These are phyloP conservation scores for Chytriomyces sp. DNA, from an alignment of 192 early-diverging fungal species.

Conservation along the genomic window DNA sequence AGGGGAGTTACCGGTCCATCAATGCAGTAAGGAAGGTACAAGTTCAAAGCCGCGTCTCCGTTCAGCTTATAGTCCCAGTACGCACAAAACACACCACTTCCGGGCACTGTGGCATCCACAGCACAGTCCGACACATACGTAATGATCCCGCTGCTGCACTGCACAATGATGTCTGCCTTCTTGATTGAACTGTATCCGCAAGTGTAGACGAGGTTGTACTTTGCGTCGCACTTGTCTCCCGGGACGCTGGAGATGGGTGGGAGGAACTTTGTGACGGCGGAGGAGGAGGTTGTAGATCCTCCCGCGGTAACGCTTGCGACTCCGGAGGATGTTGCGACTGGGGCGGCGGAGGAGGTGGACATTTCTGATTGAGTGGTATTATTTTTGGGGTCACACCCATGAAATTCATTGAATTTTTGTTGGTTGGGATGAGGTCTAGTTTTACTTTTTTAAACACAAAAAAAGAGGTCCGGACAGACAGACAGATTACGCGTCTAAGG, in stretches of 20 bases:
- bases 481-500: too few relatives aligned
- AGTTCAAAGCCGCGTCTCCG: slow-evolving; percentile 8
- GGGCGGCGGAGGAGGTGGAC: neutral
- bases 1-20: neutral
- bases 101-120: neutral
- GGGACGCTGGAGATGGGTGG: slow-evolving; percentile 1
- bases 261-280: neutral
- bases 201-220: slow-evolving; percentile 13
- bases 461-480: neutral
- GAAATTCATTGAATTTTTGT: neutral
- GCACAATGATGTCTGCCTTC: neutral
- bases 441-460: neutral
- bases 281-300: neutral
- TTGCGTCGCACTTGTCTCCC: slow-evolving; percentile 2
- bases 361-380: slow-evolving; percentile 1
- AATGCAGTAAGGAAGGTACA: slow-evolving; percentile 16
- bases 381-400: neutral
- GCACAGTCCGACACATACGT: neutral
- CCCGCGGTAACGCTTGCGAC: neutral
- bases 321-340: neutral
- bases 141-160: neutral
- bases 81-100: neutral
- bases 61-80: neutral
- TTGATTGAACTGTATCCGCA: neutral
- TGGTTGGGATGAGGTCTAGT: neutral